Evolutionary conservation across 1,284 basidiomycete genomes (phyloP), one percentile per base, ranked within the genome.

Genomic region (Chondrostereum purpureum): DNA sequence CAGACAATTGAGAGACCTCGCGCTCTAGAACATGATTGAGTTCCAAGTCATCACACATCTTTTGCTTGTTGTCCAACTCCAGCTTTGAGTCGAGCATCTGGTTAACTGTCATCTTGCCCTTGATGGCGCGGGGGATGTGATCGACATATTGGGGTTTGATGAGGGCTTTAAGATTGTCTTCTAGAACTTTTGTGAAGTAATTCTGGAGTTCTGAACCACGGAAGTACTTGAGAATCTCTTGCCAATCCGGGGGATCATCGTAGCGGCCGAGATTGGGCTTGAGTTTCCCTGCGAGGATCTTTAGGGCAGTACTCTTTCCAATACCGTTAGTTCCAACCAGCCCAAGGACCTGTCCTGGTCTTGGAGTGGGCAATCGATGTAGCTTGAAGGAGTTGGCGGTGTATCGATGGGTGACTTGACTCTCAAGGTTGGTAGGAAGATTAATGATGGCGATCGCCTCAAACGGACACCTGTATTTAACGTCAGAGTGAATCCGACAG

Each of bases 141-240:
- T 98, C 94, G 55, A 98, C 94, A 61, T 98, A 98, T 78, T 98
- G 94, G 1, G 94, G 94, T 67, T 98, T 98, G 66, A 97, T 97
- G 51, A 98, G 78, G 1, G 94, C 93, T 70, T 96, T 96, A 58
- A 97, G 73, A 60, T 98, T 93, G 64, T 98, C 94, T 67, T 97
- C 94, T 18, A 98, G 76, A n/a, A 97, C 89, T 67, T 96, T 96
- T 43, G 93, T 97, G 67, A 97, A 97, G 72, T 97, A 97, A 64
- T 97, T 98, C 63, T 97, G 94, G 22, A 97, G 76, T 65, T 97
- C 93, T 3, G 92, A 96, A 34, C 94, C 94, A 55, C 94, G 84
- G 78, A 96, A 97, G 63, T 98, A 88, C 66, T 94, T 94, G 45
- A 98, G 70, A 55, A 98, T 96, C 61, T 97, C 94, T 65, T 92